Evolutionary conservation across 768 basidiomycete genomes (phyloP).

Genomic region (Epithele typhae): DNA sequence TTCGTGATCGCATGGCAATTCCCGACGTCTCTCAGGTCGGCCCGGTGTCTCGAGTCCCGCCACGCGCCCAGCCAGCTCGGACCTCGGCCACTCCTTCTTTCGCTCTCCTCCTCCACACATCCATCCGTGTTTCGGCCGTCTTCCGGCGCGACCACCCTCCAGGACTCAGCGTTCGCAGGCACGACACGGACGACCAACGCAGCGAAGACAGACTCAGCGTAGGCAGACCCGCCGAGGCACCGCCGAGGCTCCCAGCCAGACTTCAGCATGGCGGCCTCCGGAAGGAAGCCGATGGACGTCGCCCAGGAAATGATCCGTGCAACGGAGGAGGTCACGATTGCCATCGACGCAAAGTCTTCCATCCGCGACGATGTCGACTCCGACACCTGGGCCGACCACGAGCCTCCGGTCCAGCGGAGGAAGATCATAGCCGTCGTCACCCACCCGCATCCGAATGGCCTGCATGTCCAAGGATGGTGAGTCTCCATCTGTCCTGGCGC

Average conservation of each 20-base stretch:
- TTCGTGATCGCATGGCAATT: background rate
- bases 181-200: too few species aligned
- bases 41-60: conserved; percentile 3
- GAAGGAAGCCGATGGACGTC: conserved; percentile 5
- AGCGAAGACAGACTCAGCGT: background rate
- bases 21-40: too few species aligned
- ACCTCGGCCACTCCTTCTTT: too few species aligned
- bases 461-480: conserved; percentile 33
- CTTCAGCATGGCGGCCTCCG: background rate
- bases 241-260: too few species aligned
- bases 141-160: too few species aligned
- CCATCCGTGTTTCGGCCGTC: too few species aligned
- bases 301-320: conserved; percentile 26
- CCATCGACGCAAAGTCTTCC: conserved; percentile 33
- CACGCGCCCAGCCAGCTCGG: too few species aligned
- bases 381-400: conserved; percentile 8
- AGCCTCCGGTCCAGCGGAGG: background rate
- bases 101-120: too few species aligned
- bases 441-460: conserved; percentile 33
- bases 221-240: too few species aligned
- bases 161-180: too few species aligned
- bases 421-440: conserved; percentile 24
- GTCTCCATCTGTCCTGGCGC: background rate
- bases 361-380: conserved; percentile 3
- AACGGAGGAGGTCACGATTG: conserved; percentile 42